A percentile compares a stretch with the other conserved stretches of the same genome.
These are phyloP conservation scores for Magnolia officinalis DNA, from an alignment of 164 flowering plant species.

Conservation along the genomic window DNA sequence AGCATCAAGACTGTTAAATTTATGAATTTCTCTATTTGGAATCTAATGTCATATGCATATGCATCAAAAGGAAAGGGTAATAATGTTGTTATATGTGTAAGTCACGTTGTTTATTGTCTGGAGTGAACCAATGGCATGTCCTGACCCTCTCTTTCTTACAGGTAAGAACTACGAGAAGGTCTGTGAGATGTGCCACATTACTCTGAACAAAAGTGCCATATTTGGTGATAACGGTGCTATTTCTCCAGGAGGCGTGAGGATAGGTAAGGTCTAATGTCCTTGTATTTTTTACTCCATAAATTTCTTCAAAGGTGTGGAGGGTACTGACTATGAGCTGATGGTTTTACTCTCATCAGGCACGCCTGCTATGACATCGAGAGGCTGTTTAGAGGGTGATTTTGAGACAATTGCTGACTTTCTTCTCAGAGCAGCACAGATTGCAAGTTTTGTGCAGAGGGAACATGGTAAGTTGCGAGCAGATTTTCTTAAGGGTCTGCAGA, in stretches of 20 bases:
- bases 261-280: constrained; percentile 1
- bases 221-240: constrained; percentile 77
- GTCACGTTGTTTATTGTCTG: neutral
- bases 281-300: neutral
- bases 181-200: constrained; percentile 64
- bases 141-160: constrained; percentile 8
- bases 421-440: constrained; percentile 68
- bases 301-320: neutral
- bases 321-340: neutral
- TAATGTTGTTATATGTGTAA: no score
- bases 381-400: constrained; percentile 82
- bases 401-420: constrained; percentile 87
- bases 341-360: constrained; percentile 45
- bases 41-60: no score
- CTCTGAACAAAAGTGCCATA: constrained; percentile 72
- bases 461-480: constrained; percentile 61
- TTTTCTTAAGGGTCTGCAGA: constrained; percentile 58
- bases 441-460: constrained; percentile 57
- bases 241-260: constrained; percentile 71
- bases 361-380: constrained; percentile 96
- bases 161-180: constrained; percentile 71
- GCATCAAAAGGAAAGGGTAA: no score
- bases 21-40: no score
- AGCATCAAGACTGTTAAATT: no score
- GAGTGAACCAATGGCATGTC: neutral